phyloP scores from a whole-genome alignment of 1,284 basidiomycete species.

The Schizophyllum commune region DNA sequence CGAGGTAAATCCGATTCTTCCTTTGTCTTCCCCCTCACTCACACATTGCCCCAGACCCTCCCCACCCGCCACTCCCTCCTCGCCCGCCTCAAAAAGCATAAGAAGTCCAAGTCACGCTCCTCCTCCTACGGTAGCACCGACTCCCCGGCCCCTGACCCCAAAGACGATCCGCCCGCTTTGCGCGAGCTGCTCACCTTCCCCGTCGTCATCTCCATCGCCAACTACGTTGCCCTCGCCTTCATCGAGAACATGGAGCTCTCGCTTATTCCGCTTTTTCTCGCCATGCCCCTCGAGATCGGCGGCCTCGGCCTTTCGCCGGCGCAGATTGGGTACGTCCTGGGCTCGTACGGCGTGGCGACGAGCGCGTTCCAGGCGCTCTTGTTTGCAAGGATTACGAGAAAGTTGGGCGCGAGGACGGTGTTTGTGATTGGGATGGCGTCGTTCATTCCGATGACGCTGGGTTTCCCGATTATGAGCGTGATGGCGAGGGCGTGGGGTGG shows the following conservation, averaged over 20 bases:
- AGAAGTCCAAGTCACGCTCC: background rate
- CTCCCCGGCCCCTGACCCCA: background rate
- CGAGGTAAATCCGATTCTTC: conserved; percentile 36
- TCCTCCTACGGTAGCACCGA: background rate
- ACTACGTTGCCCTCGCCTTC: conserved; percentile 32
- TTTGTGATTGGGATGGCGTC: conserved; percentile 20
- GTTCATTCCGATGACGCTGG: conserved; percentile 19
- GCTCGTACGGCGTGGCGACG: conserved; percentile 19
- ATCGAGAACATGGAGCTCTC: conserved; percentile 31
- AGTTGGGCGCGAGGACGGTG: conserved; percentile 21
- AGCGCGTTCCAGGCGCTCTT: conserved; percentile 22
- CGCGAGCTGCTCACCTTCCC: conserved; percentile 26
- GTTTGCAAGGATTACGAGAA: conserved; percentile 19
- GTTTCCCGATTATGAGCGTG: conserved; percentile 22
- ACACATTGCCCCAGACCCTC: background rate
- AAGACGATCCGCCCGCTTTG: conserved; percentile 15
- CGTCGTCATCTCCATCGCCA: conserved; percentile 31
- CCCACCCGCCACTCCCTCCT: conserved; percentile 4
- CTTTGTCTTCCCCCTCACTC: conserved; percentile 8
- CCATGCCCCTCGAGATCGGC: conserved; percentile 33
- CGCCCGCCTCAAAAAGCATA: background rate
- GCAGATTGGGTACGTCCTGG: conserved; percentile 33
- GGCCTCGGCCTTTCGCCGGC: conserved; percentile 32
- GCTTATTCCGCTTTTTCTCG: conserved; percentile 36
- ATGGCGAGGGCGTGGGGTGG: conserved; percentile 14